These are phyloP conservation scores for Capronia epimyces DNA, from an alignment of 2,329 filamentous ascomycete species.

Conservation along the genomic window DNA sequence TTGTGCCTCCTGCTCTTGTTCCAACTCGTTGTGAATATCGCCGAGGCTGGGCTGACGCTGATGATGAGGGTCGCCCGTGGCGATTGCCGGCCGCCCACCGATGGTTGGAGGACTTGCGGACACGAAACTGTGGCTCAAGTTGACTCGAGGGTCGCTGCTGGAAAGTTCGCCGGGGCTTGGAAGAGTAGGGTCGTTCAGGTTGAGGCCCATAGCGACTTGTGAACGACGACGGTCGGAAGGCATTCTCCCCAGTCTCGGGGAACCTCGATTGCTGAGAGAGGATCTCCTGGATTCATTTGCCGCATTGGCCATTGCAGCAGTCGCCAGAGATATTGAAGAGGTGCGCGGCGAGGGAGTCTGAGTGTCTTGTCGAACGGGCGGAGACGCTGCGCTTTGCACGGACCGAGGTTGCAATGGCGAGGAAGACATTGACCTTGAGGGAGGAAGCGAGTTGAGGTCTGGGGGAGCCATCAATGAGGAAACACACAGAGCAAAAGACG, in stretches of 20 bases:
- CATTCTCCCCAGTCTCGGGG: slow-evolving; percentile 30
- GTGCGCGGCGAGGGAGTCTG: slow-evolving; percentile 47
- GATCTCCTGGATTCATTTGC: slow-evolving; percentile 56
- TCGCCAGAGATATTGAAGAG: slow-evolving; percentile 66
- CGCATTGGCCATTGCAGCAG: slow-evolving; percentile 71
- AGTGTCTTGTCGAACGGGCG: slow-evolving; percentile 29
- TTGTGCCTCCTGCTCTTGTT: slow-evolving; percentile 49
- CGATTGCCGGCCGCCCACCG: slow-evolving; percentile 39
- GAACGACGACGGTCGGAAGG: slow-evolving; percentile 43
- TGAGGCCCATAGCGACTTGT: slow-evolving; percentile 37
- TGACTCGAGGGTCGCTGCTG: slow-evolving; percentile 37
- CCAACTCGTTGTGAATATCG: slow-evolving; percentile 47
- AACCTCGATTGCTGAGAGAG: slow-evolving; percentile 35
- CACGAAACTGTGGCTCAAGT: slow-evolving; percentile 34
- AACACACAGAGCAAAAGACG: background rate
- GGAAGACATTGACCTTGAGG: slow-evolving; percentile 46
- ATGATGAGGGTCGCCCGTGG: slow-evolving; percentile 44
- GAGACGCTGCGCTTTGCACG: slow-evolving; percentile 28
- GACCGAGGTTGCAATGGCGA: slow-evolving; percentile 35
- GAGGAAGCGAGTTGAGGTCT: slow-evolving; percentile 66
- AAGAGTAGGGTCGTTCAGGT: slow-evolving; percentile 37
- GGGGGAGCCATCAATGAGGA: slow-evolving; percentile 54
- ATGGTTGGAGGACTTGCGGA: slow-evolving; percentile 42
- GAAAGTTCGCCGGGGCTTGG: slow-evolving; percentile 36
- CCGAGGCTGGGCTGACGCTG: slow-evolving; percentile 46